These are phyloP conservation scores for Spiraea crenata DNA, from an alignment of 331 rosid species.

Conservation along the genomic window DNA sequence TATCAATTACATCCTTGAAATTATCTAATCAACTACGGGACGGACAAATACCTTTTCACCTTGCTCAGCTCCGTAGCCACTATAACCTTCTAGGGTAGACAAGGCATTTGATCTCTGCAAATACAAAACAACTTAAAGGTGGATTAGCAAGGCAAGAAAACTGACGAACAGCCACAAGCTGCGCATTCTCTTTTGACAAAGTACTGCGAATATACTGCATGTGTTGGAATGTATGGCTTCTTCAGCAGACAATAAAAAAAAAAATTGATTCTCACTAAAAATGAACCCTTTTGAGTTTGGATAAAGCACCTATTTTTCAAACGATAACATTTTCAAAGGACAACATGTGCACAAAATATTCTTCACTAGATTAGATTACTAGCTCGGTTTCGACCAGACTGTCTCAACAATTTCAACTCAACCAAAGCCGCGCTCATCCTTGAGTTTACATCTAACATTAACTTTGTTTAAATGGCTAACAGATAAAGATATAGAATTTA, in stretches of 20 bases:
- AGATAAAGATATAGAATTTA: neutral
- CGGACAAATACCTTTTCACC: slow-evolving; percentile 77
- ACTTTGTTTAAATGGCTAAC: neutral
- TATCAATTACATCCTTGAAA: neutral
- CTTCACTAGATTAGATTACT: neutral
- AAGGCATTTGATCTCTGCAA: slow-evolving; percentile 69
- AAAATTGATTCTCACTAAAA: neutral
- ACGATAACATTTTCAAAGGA: neutral
- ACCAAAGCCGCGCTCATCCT: slow-evolving; percentile 1
- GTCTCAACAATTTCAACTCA: slow-evolving; percentile 2
- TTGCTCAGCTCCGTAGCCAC: slow-evolving; percentile 96
- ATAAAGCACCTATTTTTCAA: neutral
- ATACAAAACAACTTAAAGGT: slow-evolving; percentile 8
- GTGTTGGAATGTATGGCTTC: neutral
- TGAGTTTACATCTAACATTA: neutral
- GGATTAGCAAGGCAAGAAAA: neutral
- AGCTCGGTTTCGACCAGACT: neutral
- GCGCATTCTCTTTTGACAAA: neutral
- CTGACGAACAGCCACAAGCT: neutral
- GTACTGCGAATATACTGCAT: neutral
- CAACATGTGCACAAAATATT: too few species aligned
- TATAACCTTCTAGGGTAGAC: slow-evolving; percentile 81
- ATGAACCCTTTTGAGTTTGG: neutral
- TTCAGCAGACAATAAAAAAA: neutral
- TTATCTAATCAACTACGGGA: neutral